A percentile compares a stretch with the other conserved stretches of the same genome.
These are phyloP conservation scores for Cryptococcus wingfieldii DNA, from an alignment of 1,284 basidiomycete species.

Conservation along the genomic window DNA sequence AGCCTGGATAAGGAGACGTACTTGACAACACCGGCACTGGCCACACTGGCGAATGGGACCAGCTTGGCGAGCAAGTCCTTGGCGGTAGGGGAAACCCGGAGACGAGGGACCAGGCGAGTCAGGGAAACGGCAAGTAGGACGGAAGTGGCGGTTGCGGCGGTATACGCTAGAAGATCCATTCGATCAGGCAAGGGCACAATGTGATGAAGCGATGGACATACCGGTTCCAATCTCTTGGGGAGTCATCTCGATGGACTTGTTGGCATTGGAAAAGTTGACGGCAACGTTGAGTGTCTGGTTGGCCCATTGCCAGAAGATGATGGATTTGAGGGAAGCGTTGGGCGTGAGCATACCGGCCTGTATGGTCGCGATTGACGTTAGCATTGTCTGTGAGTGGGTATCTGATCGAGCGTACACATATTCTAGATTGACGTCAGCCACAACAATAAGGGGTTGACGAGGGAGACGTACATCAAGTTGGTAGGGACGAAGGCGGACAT, in stretches of 20 bases:
- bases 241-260: constrained; percentile 52
- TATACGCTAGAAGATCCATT: constrained; percentile 45
- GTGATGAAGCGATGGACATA: constrained; percentile 7
- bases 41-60: constrained; percentile 55
- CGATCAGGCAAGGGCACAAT: neutral
- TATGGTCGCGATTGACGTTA: neutral
- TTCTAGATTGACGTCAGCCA: constrained; percentile 16
- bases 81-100: constrained; percentile 34
- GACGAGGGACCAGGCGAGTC: constrained; percentile 50
- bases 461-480: constrained; percentile 49
- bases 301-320: constrained; percentile 56
- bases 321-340: constrained; percentile 44
- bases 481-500: constrained; percentile 56
- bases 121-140: constrained; percentile 54
- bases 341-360: constrained; percentile 53
- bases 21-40: constrained; percentile 53
- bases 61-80: constrained; percentile 49
- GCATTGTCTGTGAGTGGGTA: neutral
- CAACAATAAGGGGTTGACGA: neutral
- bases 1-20: constrained; percentile 14
- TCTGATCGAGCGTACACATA: constrained; percentile 20
- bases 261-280: constrained; percentile 51
- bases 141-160: constrained; percentile 52
- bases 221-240: constrained; percentile 49
- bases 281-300: constrained; percentile 54